Evolutionary conservation across 345 rosid species (phyloP), one percentile per base, ranked within the genome.

Genomic region (Eucalyptus shirleyi): DNA sequence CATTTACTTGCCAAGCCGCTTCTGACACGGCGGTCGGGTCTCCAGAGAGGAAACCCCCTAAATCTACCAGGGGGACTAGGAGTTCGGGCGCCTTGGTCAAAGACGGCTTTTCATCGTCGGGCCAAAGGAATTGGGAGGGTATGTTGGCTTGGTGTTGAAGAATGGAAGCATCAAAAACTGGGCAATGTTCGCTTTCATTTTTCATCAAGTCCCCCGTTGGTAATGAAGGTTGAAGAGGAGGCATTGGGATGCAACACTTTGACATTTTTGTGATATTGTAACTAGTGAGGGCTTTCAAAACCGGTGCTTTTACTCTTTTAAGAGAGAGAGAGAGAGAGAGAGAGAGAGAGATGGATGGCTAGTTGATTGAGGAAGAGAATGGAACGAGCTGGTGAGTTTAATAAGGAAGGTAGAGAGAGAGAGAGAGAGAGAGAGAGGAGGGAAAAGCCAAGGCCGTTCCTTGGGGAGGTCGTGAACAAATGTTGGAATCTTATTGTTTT

Each of bases 71-170:
- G 37, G 99, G 99, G 87, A 96, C 94, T 18, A 28, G 89, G 34
- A 98, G 96, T 56, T 94, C 94, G 7, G 92, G 95, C 24, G 94
- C 92, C 44, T 87, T 87, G 11, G 59, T 32, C 15, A 65, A 77
- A 86, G 93, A 49, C 11, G 99, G 97, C 90, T 93, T 95, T 82
- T 98, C 99, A 30, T 95, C 89, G 90, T 96, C 98, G 1, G 99
- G 99, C 99, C 99, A 98, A 30, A 97, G 82, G 93, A 97, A 98
- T 91, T 96, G 93, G 59, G 92, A 91, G 34, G 99, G 99, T 91
- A 98, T 94, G 91, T 87, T 91, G 47, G 94, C 26, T 85, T 94
- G 93, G 86, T 89, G 88, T 16, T 92, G 92, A 10, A 96, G 90
- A 16, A 92, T 32, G 3, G 93, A 88, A 47, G 98, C 94, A 59